Base-by-base conservation (phyloP, 2,329 filamentous ascomycete species). In the Calonectria pteridis region DNA sequence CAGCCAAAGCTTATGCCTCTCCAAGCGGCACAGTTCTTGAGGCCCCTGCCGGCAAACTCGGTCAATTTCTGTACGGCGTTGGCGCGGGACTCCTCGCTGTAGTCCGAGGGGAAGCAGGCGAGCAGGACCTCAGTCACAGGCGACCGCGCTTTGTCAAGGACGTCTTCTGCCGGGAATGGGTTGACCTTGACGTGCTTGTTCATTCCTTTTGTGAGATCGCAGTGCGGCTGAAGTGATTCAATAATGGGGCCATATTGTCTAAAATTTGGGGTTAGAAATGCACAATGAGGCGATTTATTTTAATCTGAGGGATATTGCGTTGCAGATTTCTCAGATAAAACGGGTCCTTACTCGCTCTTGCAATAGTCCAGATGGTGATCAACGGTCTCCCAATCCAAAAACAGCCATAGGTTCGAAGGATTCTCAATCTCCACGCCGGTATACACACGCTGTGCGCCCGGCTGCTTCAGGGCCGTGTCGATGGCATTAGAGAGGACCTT, bases 1-100 rank as follows among this genome's bases (percentile, higher is more conserved):
- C 83, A 84, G 9, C 82, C 82, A 33, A 78, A 79, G 73, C 77
- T 79, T 37, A 79, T 78, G 1, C 77, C 77, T 0, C 77, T 72
- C 77, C 77, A 79, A 59, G 79, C 75, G 0, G 75, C 68, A 0
- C 76, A 79, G 3, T 59, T 67, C 26, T 79, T 79, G 2, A 79
- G 77, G 1, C 70, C 77, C 16, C 50, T 53, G 0, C 53, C 72
- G 1, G 77, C 55, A 26, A 79, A 79, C 3, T 79, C 37, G 1
- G 77, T 76, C 0, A 79, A 62, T 6, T 75, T 72, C 6, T 73
- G 51, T 1, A 75, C 78, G 1, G 77, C 77, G 0, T 67, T 72
- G 16, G 77, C 76, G 13, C 77, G 77, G 13, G 77, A 59, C 13
- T 76, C 59, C 5, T 71, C 69, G 20, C 74, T 72, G 29, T 78